These are phyloP conservation scores for Lepiota subincarnata DNA, from an alignment of 768 basidiomycete species.

Conservation along the genomic window DNA sequence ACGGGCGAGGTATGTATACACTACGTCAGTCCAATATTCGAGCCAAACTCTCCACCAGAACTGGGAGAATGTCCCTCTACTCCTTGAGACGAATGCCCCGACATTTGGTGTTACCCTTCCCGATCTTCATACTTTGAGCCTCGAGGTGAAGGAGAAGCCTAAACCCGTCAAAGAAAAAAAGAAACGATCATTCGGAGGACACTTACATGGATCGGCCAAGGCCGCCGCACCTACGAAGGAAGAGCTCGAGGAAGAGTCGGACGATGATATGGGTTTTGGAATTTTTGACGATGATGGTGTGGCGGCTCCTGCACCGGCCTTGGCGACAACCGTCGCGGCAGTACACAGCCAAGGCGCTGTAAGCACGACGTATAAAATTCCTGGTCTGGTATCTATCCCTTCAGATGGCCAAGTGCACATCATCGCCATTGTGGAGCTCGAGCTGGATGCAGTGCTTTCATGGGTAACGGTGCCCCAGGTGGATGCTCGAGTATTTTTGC, in stretches of 20 bases:
- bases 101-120: constrained; percentile 33
- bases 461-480: constrained; percentile 34
- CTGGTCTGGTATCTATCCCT: constrained; percentile 29
- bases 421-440: constrained; percentile 29
- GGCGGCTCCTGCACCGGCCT: not conserved
- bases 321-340: not conserved
- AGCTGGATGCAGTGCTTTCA: constrained; percentile 27
- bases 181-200: constrained; percentile 33
- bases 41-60: constrained; percentile 17
- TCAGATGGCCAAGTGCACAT: constrained; percentile 26
- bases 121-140: constrained; percentile 27
- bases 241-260: not conserved
- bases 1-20: constrained; percentile 33
- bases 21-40: not conserved
- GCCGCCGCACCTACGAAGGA: not conserved
- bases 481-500: constrained; percentile 29
- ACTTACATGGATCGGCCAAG: constrained; percentile 15
- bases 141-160: constrained; percentile 14
- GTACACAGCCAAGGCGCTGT: constrained; percentile 26
- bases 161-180: constrained; percentile 18
- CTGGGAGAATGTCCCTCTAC: constrained; percentile 36
- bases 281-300: constrained; percentile 6
- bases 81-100: constrained; percentile 35
- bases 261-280: constrained; percentile 10
- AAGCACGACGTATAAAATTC: constrained; percentile 29